Base-by-base conservation (phyloP, 768 basidiomycete genomes). In the Polyporus arcularius region DNA sequence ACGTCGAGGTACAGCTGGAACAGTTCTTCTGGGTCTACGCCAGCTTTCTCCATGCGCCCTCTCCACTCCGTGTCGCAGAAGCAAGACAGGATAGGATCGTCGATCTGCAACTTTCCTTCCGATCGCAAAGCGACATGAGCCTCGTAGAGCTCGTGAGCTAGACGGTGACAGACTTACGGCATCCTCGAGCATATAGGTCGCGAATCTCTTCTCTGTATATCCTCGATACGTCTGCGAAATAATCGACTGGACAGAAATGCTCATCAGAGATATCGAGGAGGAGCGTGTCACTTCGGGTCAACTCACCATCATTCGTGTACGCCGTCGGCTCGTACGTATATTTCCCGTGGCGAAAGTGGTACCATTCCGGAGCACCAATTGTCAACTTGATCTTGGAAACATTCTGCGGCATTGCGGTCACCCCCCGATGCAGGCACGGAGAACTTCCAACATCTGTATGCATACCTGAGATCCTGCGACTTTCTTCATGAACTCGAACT, bases 301-400 rank as follows among this genome's bases (percentile, higher is more conserved):
- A 35, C 74, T 57, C 42, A 82, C 84, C 82, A 67, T 88, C 87
- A 66, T 75, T 81, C 31, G 76, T 72, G 71, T 89, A 89, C 4
- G 86, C 80, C 8, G 78, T 74, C 38, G 78, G 74, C 64, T 82
- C 82, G 67, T 84, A 86, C 4, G 84, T 83, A 60, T 85, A 82
- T 9, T 77, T 78, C 51, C 87, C 87, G 67, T 86, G 85, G 30
- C 84, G 82, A 26, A 87, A 81, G 70, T 87, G 86, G 69, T 83
- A 85, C 85, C 87, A 88, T 26, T 84, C 83, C 3, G 88, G 89
- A 0, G 87, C 82, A 58, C 84, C 85, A 71, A 89, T 76, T 10
- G 86, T 90, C 53, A 90, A 62, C 70, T 92, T 91, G 73, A 90
- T 81, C 66, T 79, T 77, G 67, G 78, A 78, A 53, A 87, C 85